These are phyloP conservation scores for Cadophora sp. DNA, from an alignment of 2,329 filamentous ascomycete genomes.

Conservation along the genomic window DNA sequence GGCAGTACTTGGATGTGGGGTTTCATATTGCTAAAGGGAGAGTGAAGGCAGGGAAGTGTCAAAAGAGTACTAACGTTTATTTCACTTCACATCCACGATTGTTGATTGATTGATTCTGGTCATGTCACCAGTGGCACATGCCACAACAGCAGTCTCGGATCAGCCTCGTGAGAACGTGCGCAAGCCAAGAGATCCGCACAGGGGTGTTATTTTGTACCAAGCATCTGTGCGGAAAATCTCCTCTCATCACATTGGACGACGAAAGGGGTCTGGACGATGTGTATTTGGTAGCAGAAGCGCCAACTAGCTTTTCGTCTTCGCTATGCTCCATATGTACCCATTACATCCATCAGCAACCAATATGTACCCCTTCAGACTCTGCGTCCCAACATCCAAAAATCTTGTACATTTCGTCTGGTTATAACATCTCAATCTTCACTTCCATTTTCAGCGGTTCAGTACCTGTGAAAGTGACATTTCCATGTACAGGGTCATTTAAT, in stretches of 20 bases:
- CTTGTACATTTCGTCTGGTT: neutral
- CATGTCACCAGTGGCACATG: conserved; percentile 7
- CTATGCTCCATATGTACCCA: neutral
- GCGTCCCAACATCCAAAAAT: neutral
- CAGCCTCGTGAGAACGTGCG: conserved; percentile 11
- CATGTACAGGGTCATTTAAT: conserved; percentile 20
- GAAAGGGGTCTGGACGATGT: neutral
- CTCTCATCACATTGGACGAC: neutral
- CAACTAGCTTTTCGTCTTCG: neutral
- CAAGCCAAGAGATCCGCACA: conserved; percentile 13
- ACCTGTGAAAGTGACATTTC: conserved; percentile 11
- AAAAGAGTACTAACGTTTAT: neutral
- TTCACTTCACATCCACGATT: neutral
- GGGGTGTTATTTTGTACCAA: neutral
- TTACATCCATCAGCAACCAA: neutral
- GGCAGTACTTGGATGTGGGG: neutral
- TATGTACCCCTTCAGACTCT: neutral
- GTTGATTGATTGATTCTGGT: neutral
- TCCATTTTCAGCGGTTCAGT: neutral
- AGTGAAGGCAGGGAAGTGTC: neutral
- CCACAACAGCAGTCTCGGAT: conserved; percentile 10
- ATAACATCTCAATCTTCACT: conserved; percentile 17
- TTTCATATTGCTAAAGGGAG: neutral
- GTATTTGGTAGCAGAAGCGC: neutral
- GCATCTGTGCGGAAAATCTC: neutral